Conservation (phyloP, 2,329 filamentous ascomycete species). For the Monilinia fructicola region DNA sequence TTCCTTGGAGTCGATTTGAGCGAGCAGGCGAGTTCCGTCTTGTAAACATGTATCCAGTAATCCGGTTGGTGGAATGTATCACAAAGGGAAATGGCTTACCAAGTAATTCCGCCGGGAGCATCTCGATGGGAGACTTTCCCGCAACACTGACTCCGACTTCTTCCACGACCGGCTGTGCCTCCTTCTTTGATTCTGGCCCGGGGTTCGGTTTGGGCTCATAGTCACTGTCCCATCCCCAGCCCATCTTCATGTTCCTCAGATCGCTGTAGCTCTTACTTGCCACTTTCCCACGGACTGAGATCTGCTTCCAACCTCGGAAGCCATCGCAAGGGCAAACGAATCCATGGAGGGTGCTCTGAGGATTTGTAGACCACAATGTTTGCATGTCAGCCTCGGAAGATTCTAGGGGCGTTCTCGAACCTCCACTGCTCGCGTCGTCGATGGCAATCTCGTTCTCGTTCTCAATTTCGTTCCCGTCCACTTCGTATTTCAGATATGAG, state of each 20-base stretch:
- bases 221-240: slow-evolving; percentile 49
- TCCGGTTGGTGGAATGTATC: slow-evolving; percentile 14
- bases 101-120: slow-evolving; percentile 67
- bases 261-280: slow-evolving; percentile 63
- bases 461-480: slow-evolving; percentile 42
- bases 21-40: slow-evolving; percentile 1
- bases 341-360: slow-evolving; percentile 56
- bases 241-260: slow-evolving; percentile 54
- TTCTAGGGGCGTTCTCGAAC: slow-evolving; percentile 35
- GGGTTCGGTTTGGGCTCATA: slow-evolving; percentile 12
- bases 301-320: slow-evolving; percentile 63
- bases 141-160: slow-evolving; percentile 38
- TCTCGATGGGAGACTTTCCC: slow-evolving; percentile 62
- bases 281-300: slow-evolving; percentile 54
- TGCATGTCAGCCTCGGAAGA: slow-evolving; percentile 13
- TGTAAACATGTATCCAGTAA: slow-evolving; percentile 5
- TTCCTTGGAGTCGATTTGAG: slow-evolving; percentile 19
- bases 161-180: slow-evolving; percentile 18
- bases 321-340: slow-evolving; percentile 57
- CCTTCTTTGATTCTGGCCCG: slow-evolving; percentile 6
- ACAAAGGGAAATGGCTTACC: slow-evolving; percentile 51
- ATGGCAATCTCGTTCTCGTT: slow-evolving; percentile 49
- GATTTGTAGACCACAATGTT: slow-evolving; percentile 42
- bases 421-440: slow-evolving; percentile 40
- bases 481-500: slow-evolving; percentile 48